phyloP scores from a whole-genome alignment of 2,329 filamentous ascomycete genomes.

The Iodosphaeria phyllophila region DNA sequence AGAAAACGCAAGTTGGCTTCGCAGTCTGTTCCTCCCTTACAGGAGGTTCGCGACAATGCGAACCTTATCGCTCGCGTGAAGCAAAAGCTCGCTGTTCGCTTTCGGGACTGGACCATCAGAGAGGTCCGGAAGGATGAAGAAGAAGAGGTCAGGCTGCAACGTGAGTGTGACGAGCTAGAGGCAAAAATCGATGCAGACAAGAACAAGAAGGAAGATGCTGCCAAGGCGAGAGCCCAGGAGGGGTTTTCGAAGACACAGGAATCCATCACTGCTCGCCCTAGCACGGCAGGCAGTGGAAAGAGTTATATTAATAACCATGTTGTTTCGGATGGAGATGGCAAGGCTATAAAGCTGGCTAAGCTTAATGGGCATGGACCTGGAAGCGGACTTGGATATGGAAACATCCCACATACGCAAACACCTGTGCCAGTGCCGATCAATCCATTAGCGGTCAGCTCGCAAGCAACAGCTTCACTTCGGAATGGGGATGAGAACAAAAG shows the following conservation, averaged over 20 bases:
- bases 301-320: constrained; percentile 4
- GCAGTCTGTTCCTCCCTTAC: constrained; percentile 42
- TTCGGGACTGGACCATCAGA: constrained; percentile 48
- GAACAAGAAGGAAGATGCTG: constrained; percentile 6
- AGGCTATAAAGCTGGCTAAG: constrained; percentile 3
- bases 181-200: constrained; percentile 25
- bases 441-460: too few species aligned
- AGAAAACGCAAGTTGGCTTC: constrained; percentile 60
- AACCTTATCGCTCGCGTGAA: background rate
- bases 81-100: constrained; percentile 55
- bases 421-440: constrained; percentile 3
- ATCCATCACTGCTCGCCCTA: too few species aligned
- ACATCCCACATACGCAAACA: constrained; percentile 4
- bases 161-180: constrained; percentile 52
- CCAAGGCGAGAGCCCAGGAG: too few species aligned
- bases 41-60: constrained; percentile 43
- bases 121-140: constrained; percentile 61
- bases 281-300: constrained; percentile 1
- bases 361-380: constrained; percentile 9
- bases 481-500: too few species aligned
- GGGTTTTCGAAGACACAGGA: too few species aligned
- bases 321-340: constrained; percentile 4
- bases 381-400: too few species aligned
- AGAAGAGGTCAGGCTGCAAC: constrained; percentile 40
- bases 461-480: too few species aligned